Conservation (phyloP, 2,329 filamentous ascomycete species). For the Sarocladiaceae sp. region DNA sequence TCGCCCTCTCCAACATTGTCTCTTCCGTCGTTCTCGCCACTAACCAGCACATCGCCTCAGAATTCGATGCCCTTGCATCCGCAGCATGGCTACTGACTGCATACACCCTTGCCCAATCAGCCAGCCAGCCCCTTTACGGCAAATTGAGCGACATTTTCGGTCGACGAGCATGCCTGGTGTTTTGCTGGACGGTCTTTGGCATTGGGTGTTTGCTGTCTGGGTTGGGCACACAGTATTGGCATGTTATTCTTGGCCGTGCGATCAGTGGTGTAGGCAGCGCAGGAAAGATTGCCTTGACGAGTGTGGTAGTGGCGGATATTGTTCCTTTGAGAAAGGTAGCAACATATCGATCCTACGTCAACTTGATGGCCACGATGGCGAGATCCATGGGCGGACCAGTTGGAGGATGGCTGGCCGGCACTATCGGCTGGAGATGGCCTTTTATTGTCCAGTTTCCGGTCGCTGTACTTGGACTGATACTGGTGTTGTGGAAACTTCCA, state of each 20-base stretch:
- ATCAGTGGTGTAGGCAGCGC: constrained; percentile 27
- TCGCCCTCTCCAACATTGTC: constrained; percentile 13
- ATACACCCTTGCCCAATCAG: constrained; percentile 20
- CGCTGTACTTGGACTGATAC: background rate
- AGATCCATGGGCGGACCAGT: constrained; percentile 65
- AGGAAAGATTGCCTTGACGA: constrained; percentile 66
- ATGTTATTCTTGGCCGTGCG: background rate
- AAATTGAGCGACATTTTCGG: constrained; percentile 69
- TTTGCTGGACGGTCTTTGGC: constrained; percentile 61
- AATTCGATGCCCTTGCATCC: constrained; percentile 9
- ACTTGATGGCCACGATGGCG: constrained; percentile 67
- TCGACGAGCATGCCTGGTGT: constrained; percentile 60
- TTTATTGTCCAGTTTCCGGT: background rate
- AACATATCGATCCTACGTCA: constrained; percentile 69
- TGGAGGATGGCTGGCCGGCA: constrained; percentile 67
- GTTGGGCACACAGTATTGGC: background rate
- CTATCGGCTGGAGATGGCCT: constrained; percentile 68
- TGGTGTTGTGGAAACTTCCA: background rate
- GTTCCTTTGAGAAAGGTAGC: constrained; percentile 66
- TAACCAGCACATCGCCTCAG: constrained; percentile 14
- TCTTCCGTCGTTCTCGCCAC: constrained; percentile 14
- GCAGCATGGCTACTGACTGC: constrained; percentile 18
- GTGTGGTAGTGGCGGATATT: constrained; percentile 64
- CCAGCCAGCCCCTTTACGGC: constrained; percentile 57
- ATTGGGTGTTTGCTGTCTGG: constrained; percentile 47